These are phyloP conservation scores for Dovyalis caffra DNA, from an alignment of 345 rosid species.

Conservation along the genomic window DNA sequence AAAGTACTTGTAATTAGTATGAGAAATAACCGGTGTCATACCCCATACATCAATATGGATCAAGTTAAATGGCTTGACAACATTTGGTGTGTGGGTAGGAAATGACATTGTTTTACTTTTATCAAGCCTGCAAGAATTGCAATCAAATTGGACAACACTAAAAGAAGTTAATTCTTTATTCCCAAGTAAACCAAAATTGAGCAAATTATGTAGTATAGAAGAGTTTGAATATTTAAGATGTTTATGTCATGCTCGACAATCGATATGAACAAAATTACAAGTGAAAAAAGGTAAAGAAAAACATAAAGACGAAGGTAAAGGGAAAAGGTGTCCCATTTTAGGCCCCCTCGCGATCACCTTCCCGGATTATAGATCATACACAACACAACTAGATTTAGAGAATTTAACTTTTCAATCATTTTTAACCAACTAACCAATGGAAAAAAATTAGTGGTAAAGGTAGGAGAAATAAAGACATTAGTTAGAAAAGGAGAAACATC, in stretches of 20 bases:
- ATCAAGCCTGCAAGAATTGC: background rate
- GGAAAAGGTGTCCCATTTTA: background rate
- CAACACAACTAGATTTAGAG: background rate
- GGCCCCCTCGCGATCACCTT: slow-evolving; percentile 2
- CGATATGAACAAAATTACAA: background rate
- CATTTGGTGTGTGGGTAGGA: background rate
- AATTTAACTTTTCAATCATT: background rate
- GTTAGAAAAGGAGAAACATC: background rate
- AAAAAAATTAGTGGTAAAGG: background rate
- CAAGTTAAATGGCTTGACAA: background rate
- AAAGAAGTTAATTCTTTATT: background rate
- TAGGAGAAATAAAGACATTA: background rate
- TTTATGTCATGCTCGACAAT: background rate
- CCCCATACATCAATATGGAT: background rate
- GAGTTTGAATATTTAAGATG: background rate
- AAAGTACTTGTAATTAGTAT: background rate
- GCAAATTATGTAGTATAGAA: background rate
- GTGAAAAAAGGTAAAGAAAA: background rate
- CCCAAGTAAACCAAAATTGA: background rate
- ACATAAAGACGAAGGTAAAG: background rate
- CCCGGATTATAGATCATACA: slow-evolving; percentile 12
- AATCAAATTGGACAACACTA: background rate
- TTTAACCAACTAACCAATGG: background rate
- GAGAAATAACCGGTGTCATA: background rate
- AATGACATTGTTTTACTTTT: background rate